Evolutionary conservation across 2,329 filamentous ascomycete species (phyloP).

Genomic region (Cytospora chrysosperma): DNA sequence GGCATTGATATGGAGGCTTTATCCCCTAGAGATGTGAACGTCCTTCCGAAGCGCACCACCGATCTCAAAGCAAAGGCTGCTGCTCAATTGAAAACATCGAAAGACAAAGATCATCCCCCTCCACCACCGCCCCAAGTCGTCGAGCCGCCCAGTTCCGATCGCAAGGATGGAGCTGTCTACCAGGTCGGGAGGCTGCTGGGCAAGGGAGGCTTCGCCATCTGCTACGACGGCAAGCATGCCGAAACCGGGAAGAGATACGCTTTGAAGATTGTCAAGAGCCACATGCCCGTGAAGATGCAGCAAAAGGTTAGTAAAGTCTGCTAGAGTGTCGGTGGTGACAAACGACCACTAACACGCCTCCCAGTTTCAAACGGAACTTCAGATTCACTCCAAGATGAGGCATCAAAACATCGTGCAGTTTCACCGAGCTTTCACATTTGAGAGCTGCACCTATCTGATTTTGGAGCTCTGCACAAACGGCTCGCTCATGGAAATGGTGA

Average conservation of each 20-base stretch:
- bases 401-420: slow-evolving; percentile 97
- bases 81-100: slow-evolving; percentile 54
- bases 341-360: slow-evolving; percentile 12
- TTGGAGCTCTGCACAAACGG: slow-evolving; percentile 94
- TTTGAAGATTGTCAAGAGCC: slow-evolving; percentile 79
- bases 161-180: slow-evolving; percentile 69
- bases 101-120: slow-evolving; percentile 66
- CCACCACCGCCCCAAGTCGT: slow-evolving; percentile 60
- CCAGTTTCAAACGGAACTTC: slow-evolving; percentile 77
- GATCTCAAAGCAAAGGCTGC: slow-evolving; percentile 54
- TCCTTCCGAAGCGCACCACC: slow-evolving; percentile 51
- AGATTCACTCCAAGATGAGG: slow-evolving; percentile 97
- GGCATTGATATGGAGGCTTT: slow-evolving; percentile 61
- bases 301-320: slow-evolving; percentile 62
- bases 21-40: slow-evolving; percentile 64
- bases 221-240: slow-evolving; percentile 68
- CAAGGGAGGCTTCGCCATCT: slow-evolving; percentile 81
- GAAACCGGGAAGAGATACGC: slow-evolving; percentile 68
- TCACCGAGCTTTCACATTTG: slow-evolving; percentile 87
- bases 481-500: slow-evolving; percentile 96
- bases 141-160: slow-evolving; percentile 67
- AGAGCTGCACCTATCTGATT: slow-evolving; percentile 87
- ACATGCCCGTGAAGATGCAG: slow-evolving; percentile 80
- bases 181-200: slow-evolving; percentile 72
- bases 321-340: background rate